phyloP scores from a whole-genome alignment of 495 filamentous ascomycete genomes.

The Beverwykella pulmonaria region DNA sequence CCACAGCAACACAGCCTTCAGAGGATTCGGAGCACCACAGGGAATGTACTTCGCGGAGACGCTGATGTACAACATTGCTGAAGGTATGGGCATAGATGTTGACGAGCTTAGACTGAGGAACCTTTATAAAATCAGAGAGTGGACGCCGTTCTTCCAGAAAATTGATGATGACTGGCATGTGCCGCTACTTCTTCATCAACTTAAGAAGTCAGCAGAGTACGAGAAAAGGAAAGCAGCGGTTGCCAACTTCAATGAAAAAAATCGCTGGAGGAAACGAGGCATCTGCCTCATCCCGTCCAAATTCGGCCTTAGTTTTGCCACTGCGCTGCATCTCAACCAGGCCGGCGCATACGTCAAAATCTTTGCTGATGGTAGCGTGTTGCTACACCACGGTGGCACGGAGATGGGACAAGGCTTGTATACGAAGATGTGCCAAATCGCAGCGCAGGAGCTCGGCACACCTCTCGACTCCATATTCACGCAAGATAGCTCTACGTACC shows the following conservation, averaged over 20 bases:
- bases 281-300: conserved; percentile 50
- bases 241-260: conserved; percentile 44
- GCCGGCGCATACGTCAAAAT: conserved; percentile 48
- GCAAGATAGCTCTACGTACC: conserved; percentile 51
- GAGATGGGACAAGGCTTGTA: conserved; percentile 50
- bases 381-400: conserved; percentile 49
- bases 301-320: conserved; percentile 50
- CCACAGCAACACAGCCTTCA: conserved; percentile 51
- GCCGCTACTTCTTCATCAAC: conserved; percentile 44
- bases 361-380: conserved; percentile 48
- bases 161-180: conserved; percentile 51
- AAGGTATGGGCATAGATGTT: conserved; percentile 44
- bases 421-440: conserved; percentile 51
- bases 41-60: conserved; percentile 49
- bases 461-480: conserved; percentile 53
- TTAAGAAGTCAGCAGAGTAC: conserved; percentile 43
- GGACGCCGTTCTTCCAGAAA: conserved; percentile 48
- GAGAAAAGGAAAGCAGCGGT: conserved; percentile 43
- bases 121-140: conserved; percentile 46
- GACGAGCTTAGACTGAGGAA: conserved; percentile 49
- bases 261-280: conserved; percentile 50
- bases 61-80: conserved; percentile 48
- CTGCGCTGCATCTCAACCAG: conserved; percentile 50
- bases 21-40: conserved; percentile 50
- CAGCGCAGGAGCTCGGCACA: conserved; percentile 48